Percentiles rank a stretch among this genome's conserved stretches.
phyloP scores from a whole-genome alignment of 495 filamentous ascomycete genomes.

The Acidomyces sp. region DNA sequence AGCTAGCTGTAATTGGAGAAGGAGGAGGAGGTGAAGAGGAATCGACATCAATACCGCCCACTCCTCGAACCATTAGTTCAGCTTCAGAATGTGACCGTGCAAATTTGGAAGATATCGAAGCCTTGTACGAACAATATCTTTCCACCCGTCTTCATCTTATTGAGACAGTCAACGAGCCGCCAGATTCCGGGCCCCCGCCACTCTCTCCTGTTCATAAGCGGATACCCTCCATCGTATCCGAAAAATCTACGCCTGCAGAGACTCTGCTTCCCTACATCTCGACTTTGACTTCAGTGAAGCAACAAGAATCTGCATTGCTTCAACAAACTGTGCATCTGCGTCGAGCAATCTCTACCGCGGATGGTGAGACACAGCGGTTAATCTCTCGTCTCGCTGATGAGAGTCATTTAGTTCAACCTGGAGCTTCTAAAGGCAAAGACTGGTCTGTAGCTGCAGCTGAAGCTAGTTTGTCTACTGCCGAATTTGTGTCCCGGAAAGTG shows the following conservation, averaged over 20 bases:
- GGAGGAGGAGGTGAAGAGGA: slow-evolving; percentile 13
- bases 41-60: not conserved
- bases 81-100: too few relatives aligned
- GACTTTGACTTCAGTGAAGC: slow-evolving; percentile 6
- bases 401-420: slow-evolving; percentile 26
- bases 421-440: slow-evolving; percentile 4
- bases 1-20: slow-evolving; percentile 22
- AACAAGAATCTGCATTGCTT: slow-evolving; percentile 7
- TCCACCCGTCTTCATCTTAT: slow-evolving; percentile 5
- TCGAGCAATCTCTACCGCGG: slow-evolving; percentile 21
- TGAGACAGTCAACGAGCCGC: not conserved
- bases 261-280: slow-evolving; percentile 11
- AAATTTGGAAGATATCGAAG: slow-evolving; percentile 8
- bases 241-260: not conserved
- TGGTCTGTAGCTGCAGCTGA: slow-evolving; percentile 17
- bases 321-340: slow-evolving; percentile 14
- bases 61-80: too few relatives aligned
- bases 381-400: slow-evolving; percentile 25
- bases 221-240: not conserved
- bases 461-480: not conserved
- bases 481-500: slow-evolving; percentile 1
- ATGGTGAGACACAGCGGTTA: slow-evolving; percentile 14
- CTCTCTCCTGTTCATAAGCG: not conserved
- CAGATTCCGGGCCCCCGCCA: not conserved
- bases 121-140: slow-evolving; percentile 13